Base-by-base conservation (phyloP, 306 rosid genomes). In the Glycine soja region DNA sequence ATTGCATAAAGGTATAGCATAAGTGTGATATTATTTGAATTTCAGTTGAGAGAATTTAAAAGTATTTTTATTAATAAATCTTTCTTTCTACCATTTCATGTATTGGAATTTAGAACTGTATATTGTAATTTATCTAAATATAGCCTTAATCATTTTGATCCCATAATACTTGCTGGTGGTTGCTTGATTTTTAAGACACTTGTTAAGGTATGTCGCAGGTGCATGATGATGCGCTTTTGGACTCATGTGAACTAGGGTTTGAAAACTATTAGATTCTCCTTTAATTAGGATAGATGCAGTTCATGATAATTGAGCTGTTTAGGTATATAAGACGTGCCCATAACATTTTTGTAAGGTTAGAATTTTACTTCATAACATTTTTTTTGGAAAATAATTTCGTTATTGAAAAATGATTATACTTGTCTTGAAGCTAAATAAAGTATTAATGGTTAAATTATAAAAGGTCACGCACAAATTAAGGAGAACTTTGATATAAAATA, bases 401-500 rank as follows among this genome's bases (percentile, higher is more conserved):
- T 6, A 15, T 40, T n/a, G 50, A 15, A 38, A 65, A 65, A 65
- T 66, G 2, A 42, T 66, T 38, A 9, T 45, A 16, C 16, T 43
- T 68, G 73, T 45, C 36, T 15, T 68, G 72, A 66, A 66, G 72
- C 72, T 68, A 6, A 11, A 69, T 45, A 15, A 68, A 43, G 50
- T 68, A 68, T 9, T 46, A 43, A 8, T 14, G 32, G 13, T 24
- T 24, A 24, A 24, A 24, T 24, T 24, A 40, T 40, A 68, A 43
- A 43, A 11, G 8, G 14, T 42, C 42, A 15, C 11, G 19, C 47
- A 11, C 2, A 62, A 62, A 62, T 62, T 13, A 36, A 9, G 34
- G 38, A 10, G 24, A 67, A 66, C 14, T 34, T 14, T 42, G 53
- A 36, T 68, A 13, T n/a, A 68, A 43, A 45, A 68, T 12, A 16